Evolutionary conservation across 352 stramenopile genomes (phyloP).

Genomic region (Globisporangium ultimum): DNA sequence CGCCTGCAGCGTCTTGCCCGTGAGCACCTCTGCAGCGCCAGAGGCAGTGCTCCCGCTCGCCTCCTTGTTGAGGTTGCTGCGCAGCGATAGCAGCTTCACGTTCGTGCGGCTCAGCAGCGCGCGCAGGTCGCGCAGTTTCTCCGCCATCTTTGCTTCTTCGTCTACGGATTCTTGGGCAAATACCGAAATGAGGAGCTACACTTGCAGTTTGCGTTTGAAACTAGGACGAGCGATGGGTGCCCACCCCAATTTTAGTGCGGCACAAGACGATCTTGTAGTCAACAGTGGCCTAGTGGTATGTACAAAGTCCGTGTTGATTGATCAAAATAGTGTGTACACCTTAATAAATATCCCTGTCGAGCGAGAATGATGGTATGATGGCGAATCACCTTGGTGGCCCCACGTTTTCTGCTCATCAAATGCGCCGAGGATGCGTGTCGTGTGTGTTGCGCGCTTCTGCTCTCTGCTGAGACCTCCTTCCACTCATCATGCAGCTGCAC

Average conservation of each 20-base stretch:
- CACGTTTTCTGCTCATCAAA: too few relatives aligned
- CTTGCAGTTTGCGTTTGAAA: not conserved
- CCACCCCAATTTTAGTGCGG: too few relatives aligned
- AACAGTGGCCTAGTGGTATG: not conserved
- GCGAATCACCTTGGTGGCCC: too few relatives aligned
- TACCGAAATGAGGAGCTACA: conserved; percentile 10
- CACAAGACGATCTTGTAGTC: not conserved
- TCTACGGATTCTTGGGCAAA: conserved; percentile 5
- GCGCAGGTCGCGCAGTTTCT: conserved; percentile 67
- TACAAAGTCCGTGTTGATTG: not conserved
- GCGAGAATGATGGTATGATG: conserved; percentile 1
- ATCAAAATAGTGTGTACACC: conserved; percentile 11
- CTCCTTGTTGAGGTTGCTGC: conserved; percentile 53
- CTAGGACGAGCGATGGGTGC: not conserved
- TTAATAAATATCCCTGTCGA: conserved; percentile 4
- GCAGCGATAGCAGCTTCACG: conserved; percentile 60
- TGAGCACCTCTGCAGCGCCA: conserved; percentile 20
- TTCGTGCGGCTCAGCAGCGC: conserved; percentile 59
- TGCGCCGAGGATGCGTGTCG: too few relatives aligned
- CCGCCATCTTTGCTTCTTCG: conserved; percentile 30
- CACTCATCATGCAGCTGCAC: too few relatives aligned
- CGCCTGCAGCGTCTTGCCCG: conserved; percentile 63
- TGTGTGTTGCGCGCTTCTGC: too few relatives aligned
- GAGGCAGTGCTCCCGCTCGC: not conserved
- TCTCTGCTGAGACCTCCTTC: not conserved